Conservation (phyloP, 2,329 filamentous ascomycete species). For the Meredithiella fracta region DNA sequence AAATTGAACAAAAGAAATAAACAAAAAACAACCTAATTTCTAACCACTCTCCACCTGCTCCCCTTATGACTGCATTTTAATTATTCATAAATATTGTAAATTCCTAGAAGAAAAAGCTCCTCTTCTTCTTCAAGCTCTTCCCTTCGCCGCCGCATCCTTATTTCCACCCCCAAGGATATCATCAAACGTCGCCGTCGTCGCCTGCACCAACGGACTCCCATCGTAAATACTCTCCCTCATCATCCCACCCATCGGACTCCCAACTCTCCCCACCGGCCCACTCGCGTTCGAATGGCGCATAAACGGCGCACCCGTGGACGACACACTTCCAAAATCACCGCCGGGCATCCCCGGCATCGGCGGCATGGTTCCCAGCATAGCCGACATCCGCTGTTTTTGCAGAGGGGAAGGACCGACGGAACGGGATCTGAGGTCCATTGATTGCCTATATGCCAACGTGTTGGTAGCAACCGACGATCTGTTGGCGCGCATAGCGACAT, state of each 20-base stretch:
- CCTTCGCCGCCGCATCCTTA: conserved; percentile 17
- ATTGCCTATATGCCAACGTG: conserved; percentile 3
- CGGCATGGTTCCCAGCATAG: background rate
- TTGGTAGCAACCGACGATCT: conserved; percentile 7
- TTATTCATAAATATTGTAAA: background rate
- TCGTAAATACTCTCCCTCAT: conserved; percentile 17
- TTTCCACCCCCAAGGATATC: conserved; percentile 28
- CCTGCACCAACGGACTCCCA: conserved; percentile 18
- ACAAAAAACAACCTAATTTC: background rate
- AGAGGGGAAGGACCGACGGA: conserved; percentile 10
- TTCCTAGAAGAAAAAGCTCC: conserved; percentile 23
- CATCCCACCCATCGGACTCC: conserved; percentile 20
- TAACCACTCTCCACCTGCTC: background rate
- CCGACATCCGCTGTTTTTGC: conserved; percentile 4
- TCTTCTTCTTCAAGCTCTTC: conserved; percentile 24
- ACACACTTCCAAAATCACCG: conserved; percentile 2
- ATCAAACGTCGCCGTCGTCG: conserved; percentile 28
- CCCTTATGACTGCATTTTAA: background rate
- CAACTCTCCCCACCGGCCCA: conserved; percentile 9
- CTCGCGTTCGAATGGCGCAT: conserved; percentile 9
- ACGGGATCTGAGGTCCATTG: conserved; percentile 9
- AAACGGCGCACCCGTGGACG: background rate
- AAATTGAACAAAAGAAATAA: background rate
- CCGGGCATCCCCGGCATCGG: conserved; percentile 13
- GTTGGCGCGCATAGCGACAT: conserved; percentile 8